Evolutionary conservation across 2,329 filamentous ascomycete genomes (phyloP).

Genomic region (Sclerotinia nivalis): DNA sequence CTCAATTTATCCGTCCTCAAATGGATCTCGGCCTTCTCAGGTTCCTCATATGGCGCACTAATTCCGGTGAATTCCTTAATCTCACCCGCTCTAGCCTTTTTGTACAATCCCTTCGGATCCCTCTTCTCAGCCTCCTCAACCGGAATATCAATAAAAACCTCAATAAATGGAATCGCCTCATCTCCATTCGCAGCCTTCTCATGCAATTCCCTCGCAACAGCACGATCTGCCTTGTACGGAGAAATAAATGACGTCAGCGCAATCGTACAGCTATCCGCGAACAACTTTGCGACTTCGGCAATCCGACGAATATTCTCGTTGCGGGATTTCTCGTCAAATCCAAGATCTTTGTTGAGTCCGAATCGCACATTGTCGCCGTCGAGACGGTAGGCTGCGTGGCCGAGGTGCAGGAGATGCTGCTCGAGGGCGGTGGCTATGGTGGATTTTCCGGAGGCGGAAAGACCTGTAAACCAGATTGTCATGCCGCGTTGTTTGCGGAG

Average conservation of each 20-base stretch:
- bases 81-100: conserved; percentile 89
- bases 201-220: conserved; percentile 80
- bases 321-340: conserved; percentile 88
- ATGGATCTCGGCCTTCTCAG: conserved; percentile 80
- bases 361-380: conserved; percentile 99
- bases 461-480: conserved; percentile 97
- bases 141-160: conserved; percentile 90
- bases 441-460: conserved; percentile 95
- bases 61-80: conserved; percentile 98
- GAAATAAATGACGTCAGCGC: conserved; percentile 97
- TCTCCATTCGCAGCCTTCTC: conserved; percentile 57
- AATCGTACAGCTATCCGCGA: conserved; percentile 84
- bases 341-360: conserved; percentile 95
- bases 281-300: conserved; percentile 88
- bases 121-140: conserved; percentile 90
- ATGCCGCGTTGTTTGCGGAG: conserved; percentile 82
- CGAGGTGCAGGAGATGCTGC: conserved; percentile 89
- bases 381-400: conserved; percentile 82
- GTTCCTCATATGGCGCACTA: conserved; percentile 91
- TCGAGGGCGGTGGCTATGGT: conserved; percentile 96
- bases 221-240: conserved; percentile 84
- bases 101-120: conserved; percentile 96
- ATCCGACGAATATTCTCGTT: conserved; percentile 98
- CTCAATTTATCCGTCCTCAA: conserved; percentile 79
- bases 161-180: conserved; percentile 77